Evolutionary conservation across 768 basidiomycete species (phyloP).

Genomic region (Tulasnella sp.): DNA sequence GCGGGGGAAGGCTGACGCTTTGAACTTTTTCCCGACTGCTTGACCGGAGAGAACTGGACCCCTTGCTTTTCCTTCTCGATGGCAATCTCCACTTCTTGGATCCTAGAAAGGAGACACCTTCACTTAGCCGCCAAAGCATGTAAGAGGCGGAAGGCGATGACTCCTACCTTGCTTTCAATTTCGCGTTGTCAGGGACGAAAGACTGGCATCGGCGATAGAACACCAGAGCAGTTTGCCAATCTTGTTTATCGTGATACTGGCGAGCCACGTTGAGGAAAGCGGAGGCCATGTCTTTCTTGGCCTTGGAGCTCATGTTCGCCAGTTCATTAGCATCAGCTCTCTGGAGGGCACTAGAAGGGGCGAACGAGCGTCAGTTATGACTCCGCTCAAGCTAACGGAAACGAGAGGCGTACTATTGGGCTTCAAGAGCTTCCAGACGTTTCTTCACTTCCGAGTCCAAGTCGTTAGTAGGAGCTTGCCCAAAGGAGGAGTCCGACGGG

Average conservation of each 20-base stretch:
- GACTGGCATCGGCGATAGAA: conserved; percentile 71
- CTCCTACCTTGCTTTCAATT: conserved; percentile 80
- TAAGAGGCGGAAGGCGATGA: conserved; percentile 34
- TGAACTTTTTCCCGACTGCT: neutral
- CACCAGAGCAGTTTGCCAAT: conserved; percentile 66
- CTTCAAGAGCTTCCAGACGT: conserved; percentile 57
- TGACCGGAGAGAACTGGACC: neutral
- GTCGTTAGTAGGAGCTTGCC: conserved; percentile 52
- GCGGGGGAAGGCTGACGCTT: neutral
- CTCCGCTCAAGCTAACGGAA: neutral
- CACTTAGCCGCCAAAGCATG: neutral
- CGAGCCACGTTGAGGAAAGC: conserved; percentile 78
- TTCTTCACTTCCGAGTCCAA: conserved; percentile 54
- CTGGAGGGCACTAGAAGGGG: conserved; percentile 40
- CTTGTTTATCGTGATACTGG: conserved; percentile 75
- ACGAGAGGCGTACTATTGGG: conserved; percentile 47
- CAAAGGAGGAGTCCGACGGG: conserved; percentile 46
- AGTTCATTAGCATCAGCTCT: conserved; percentile 50
- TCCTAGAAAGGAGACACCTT: conserved; percentile 25
- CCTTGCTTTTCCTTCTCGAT: conserved; percentile 26
- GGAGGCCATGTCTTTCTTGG: conserved; percentile 70
- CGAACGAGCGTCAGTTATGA: neutral
- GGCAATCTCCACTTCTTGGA: conserved; percentile 34
- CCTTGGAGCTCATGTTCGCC: conserved; percentile 55
- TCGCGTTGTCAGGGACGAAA: conserved; percentile 78